phyloP scores from a whole-genome alignment of 2,329 filamentous ascomycete genomes.

The Thyridium curvatum region DNA sequence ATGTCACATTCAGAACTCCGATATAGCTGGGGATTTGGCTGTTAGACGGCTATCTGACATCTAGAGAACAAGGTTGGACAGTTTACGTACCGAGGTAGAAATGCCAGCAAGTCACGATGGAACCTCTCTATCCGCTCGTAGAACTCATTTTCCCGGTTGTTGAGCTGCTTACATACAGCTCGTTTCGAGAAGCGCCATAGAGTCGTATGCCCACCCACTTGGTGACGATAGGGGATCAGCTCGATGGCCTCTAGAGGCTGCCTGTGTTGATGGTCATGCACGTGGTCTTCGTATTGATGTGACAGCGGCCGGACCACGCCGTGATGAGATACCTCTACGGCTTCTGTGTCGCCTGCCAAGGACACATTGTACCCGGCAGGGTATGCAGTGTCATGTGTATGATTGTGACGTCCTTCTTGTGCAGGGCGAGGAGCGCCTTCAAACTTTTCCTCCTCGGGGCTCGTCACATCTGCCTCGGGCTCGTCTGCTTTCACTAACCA shows the following conservation, averaged over 20 bases:
- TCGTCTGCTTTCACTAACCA: slow-evolving; percentile 56
- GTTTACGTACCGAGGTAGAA: slow-evolving; percentile 78
- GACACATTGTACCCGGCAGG: slow-evolving; percentile 27
- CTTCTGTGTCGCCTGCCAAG: slow-evolving; percentile 35
- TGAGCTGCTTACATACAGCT: slow-evolving; percentile 96
- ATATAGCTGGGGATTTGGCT: slow-evolving; percentile 65
- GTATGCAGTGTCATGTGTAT: slow-evolving; percentile 14
- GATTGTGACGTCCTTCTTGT: slow-evolving; percentile 11
- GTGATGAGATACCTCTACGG: slow-evolving; percentile 20
- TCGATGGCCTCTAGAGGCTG: slow-evolving; percentile 84
- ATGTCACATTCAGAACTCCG: slow-evolving; percentile 92
- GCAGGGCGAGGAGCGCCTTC: slow-evolving; percentile 16
- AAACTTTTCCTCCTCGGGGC: slow-evolving; percentile 19
- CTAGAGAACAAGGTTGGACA: slow-evolving; percentile 11
- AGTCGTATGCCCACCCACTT: slow-evolving; percentile 94
- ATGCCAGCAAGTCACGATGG: slow-evolving; percentile 83
- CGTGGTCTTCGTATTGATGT: slow-evolving; percentile 39
- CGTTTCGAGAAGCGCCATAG: slow-evolving; percentile 92
- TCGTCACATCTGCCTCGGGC: slow-evolving; percentile 27
- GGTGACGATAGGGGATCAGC: slow-evolving; percentile 92
- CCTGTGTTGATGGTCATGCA: slow-evolving; percentile 44
- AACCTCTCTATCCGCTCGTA: slow-evolving; percentile 92
- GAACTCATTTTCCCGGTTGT: slow-evolving; percentile 97
- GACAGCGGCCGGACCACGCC: slow-evolving; percentile 27
- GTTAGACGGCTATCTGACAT: slow-evolving; percentile 13